Evolutionary conservation across 164 flowering plant genomes (phyloP).

Genomic region (Hamamelis virginiana): DNA sequence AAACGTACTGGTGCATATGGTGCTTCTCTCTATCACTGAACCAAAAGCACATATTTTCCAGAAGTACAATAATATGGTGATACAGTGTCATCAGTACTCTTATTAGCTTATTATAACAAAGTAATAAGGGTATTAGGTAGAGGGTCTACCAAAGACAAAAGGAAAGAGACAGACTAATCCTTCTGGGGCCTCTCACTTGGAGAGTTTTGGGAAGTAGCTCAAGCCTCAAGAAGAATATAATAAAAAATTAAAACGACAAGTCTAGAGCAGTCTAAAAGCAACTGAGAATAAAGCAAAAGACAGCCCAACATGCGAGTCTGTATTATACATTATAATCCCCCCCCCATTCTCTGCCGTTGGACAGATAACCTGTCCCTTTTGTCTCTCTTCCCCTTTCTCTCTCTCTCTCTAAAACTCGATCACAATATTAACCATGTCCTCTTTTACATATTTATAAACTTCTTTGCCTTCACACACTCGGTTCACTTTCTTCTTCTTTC

Average conservation of each 20-base stretch:
- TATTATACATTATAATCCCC: slow-evolving; percentile 5
- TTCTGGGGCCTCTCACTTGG: too few relatives aligned
- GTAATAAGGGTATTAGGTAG: too few relatives aligned
- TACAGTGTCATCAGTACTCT: too few relatives aligned
- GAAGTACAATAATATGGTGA: too few relatives aligned
- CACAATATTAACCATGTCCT: slow-evolving; percentile 6
- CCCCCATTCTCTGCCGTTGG: slow-evolving; percentile 30
- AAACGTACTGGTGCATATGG: too few relatives aligned
- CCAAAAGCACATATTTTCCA: too few relatives aligned
- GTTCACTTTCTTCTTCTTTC: background rate
- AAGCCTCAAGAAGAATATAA: too few relatives aligned
- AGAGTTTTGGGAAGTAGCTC: too few relatives aligned
- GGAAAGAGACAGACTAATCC: too few relatives aligned
- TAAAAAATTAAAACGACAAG: slow-evolving; percentile 21
- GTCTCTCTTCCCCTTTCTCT: slow-evolving; percentile 22
- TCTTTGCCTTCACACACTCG: background rate
- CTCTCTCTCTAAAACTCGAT: slow-evolving; percentile 10
- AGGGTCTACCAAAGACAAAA: too few relatives aligned
- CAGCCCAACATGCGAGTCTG: slow-evolving; percentile 27
- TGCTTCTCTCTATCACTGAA: too few relatives aligned
- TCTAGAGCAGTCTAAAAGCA: slow-evolving; percentile 11
- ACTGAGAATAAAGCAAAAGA: slow-evolving; percentile 31
- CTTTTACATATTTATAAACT: background rate
- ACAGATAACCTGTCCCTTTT: slow-evolving; percentile 58
- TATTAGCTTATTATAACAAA: too few relatives aligned